These are phyloP conservation scores for Lentinus tigrinus DNA, from an alignment of 768 basidiomycete species.

Conservation along the genomic window DNA sequence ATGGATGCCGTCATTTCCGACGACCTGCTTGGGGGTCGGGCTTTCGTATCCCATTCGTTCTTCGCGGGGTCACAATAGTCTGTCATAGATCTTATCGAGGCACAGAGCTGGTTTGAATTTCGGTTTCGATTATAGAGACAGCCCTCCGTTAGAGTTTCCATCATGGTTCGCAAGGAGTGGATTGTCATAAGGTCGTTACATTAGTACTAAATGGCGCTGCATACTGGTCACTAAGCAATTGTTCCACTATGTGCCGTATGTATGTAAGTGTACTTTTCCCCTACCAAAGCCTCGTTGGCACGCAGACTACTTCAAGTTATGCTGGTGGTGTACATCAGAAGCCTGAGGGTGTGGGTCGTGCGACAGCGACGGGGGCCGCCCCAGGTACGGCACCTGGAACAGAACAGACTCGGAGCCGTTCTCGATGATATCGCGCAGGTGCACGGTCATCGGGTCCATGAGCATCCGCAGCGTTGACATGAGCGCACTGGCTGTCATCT, in stretches of 20 bases:
- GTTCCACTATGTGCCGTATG: not conserved
- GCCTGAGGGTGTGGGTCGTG: not conserved
- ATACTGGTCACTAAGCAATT: not conserved
- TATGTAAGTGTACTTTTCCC: constrained; percentile 1
- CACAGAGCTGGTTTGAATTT: too few species aligned
- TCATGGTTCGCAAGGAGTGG: not conserved
- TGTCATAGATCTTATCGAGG: too few species aligned
- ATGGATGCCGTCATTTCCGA: too few species aligned
- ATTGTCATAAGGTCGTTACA: not conserved
- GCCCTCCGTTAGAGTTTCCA: too few species aligned
- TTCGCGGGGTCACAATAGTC: too few species aligned
- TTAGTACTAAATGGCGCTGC: not conserved
- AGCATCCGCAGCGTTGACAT: constrained; percentile 73
- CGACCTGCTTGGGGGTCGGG: too few species aligned
- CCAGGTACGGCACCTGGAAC: not conserved
- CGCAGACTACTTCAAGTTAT: too few species aligned
- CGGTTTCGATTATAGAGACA: too few species aligned
- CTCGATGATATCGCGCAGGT: constrained; percentile 33
- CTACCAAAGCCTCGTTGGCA: too few species aligned
- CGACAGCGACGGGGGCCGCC: not conserved
- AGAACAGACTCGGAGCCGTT: constrained; percentile 11
- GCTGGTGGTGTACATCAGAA: not conserved
- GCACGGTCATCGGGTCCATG: constrained; percentile 60
- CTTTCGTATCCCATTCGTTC: too few species aligned
- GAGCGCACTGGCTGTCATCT: constrained; percentile 88